Percentiles rank a stretch among this genome's conserved stretches.
phyloP scores from a whole-genome alignment of 1,284 basidiomycete species.

The Blastosporella zonata region DNA sequence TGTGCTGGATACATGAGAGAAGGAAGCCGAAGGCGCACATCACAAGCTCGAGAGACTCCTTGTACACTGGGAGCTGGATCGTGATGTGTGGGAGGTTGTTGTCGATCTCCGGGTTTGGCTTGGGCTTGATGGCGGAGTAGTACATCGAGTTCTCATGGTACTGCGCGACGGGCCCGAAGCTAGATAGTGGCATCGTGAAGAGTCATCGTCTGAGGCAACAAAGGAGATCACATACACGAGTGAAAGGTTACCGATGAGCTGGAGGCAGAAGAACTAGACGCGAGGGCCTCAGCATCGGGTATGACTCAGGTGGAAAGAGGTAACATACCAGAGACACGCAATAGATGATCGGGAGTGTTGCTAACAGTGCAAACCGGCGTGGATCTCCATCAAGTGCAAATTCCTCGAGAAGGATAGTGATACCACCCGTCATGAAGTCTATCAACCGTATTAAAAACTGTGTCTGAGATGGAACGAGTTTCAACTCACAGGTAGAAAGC shows the following conservation, averaged over 20 bases:
- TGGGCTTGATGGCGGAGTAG: constrained; percentile 66
- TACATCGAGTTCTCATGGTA: constrained; percentile 74
- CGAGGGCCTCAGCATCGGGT: constrained; percentile 1
- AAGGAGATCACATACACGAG: constrained; percentile 36
- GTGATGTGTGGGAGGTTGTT: constrained; percentile 74
- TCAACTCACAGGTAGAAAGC: constrained; percentile 52
- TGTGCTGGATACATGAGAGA: neutral
- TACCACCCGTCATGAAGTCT: constrained; percentile 60
- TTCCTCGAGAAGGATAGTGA: constrained; percentile 61
- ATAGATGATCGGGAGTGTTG: constrained; percentile 66
- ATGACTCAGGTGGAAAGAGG: neutral
- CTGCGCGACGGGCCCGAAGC: constrained; percentile 71
- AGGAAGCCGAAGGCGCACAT: constrained; percentile 42
- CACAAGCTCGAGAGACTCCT: constrained; percentile 64
- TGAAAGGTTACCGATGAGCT: constrained; percentile 64
- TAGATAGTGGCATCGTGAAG: constrained; percentile 21
- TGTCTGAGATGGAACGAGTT: constrained; percentile 1
- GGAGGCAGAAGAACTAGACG: constrained; percentile 63
- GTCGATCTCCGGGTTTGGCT: constrained; percentile 61
- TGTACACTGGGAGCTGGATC: constrained; percentile 81
- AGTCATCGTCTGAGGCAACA: constrained; percentile 5
- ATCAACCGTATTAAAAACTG: neutral
- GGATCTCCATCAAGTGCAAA: constrained; percentile 63
- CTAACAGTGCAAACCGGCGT: constrained; percentile 60
- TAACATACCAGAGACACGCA: constrained; percentile 63